phyloP scores from a whole-genome alignment of 2,329 filamentous ascomycete species.

The Beauveria brongniartii region DNA sequence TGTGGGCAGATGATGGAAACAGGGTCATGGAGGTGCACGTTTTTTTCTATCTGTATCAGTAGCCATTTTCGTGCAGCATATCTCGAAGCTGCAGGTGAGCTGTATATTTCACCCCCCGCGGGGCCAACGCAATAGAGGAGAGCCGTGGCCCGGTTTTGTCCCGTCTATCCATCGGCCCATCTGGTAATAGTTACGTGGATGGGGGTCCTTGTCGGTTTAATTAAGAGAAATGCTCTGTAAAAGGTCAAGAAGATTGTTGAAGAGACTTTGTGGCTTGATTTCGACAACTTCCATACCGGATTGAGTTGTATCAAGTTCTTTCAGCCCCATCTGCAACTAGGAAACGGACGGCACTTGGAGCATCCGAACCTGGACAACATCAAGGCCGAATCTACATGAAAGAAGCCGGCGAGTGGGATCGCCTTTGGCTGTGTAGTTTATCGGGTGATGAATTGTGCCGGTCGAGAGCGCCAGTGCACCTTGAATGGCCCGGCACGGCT shows the following conservation, averaged over 20 bases:
- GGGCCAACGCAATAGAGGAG: too few relatives aligned
- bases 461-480: background rate
- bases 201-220: background rate
- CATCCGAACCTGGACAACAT: background rate
- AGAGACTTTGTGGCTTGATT: background rate
- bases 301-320: background rate
- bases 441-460: background rate
- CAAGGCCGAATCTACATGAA: background rate
- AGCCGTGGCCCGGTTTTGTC: background rate
- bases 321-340: background rate
- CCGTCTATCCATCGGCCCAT: background rate
- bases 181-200: background rate
- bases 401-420: too few relatives aligned
- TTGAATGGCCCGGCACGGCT: background rate
- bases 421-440: background rate
- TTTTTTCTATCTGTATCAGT: too few relatives aligned
- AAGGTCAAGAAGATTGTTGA: background rate
- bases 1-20: too few relatives aligned
- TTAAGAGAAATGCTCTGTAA: background rate
- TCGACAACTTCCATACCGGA: background rate
- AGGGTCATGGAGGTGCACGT: too few relatives aligned
- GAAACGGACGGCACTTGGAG: background rate
- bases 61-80: too few relatives aligned
- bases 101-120: too few relatives aligned
- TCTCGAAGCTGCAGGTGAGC: too few relatives aligned